phyloP scores from a whole-genome alignment of 768 basidiomycete genomes.

The Dendrothele bispora region DNA sequence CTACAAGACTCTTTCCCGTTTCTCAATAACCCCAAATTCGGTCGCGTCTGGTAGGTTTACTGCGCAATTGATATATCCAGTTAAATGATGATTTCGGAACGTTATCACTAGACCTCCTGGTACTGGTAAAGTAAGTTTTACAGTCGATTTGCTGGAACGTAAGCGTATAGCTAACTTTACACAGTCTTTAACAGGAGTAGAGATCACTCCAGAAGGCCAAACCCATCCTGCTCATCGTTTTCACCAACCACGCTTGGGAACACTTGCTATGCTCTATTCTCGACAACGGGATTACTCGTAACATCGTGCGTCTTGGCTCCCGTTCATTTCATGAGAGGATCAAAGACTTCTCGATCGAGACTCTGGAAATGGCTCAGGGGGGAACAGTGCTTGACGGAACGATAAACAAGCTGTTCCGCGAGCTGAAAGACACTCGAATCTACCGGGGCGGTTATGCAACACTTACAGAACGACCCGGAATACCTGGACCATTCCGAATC shows the following conservation, averaged over 20 bases:
- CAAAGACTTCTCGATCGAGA: slow-evolving; percentile 59
- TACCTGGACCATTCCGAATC: no score
- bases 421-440: no score
- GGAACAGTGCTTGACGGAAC: no score
- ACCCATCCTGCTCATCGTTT: slow-evolving; percentile 58
- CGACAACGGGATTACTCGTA: slow-evolving; percentile 60
- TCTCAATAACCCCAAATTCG: no score
- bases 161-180: slow-evolving; percentile 3
- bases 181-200: slow-evolving; percentile 67
- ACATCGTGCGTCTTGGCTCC: slow-evolving; percentile 70
- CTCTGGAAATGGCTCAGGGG: slow-evolving; percentile 55
- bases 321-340: slow-evolving; percentile 61
- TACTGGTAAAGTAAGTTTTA: slow-evolving; percentile 61
- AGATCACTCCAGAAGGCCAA: slow-evolving; percentile 58
- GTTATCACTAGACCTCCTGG: slow-evolving; percentile 62
- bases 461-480: no score
- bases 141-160: background rate
- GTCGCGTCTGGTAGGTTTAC: slow-evolving; percentile 51
- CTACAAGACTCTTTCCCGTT: no score
- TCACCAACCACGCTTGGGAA: slow-evolving; percentile 81
- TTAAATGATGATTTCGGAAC: slow-evolving; percentile 5
- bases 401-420: no score
- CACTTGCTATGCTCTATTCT: slow-evolving; percentile 67
- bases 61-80: background rate
- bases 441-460: no score